phyloP scores from a whole-genome alignment of 2,329 filamentous ascomycete species.

The Aspergillus sp. region DNA sequence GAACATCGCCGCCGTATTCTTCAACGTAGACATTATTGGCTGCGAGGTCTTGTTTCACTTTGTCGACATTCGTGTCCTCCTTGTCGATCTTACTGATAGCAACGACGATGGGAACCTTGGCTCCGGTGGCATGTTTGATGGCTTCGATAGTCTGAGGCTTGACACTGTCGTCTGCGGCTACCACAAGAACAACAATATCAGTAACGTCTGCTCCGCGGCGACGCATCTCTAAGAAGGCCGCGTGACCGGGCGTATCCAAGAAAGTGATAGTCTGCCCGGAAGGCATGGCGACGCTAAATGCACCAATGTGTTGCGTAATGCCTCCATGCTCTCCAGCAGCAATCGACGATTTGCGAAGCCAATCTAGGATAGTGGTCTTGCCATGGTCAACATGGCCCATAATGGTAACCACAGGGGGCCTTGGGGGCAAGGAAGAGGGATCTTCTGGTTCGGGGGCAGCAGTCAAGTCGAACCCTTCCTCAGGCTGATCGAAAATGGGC shows the following conservation, averaged over 20 bases:
- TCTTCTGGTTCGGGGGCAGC: conserved; percentile 64
- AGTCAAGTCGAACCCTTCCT: conserved; percentile 59
- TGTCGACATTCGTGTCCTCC: conserved; percentile 68
- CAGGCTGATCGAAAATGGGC: conserved; percentile 60
- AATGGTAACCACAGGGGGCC: conserved; percentile 93
- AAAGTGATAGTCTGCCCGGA: conserved; percentile 90
- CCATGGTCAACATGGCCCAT: conserved; percentile 99
- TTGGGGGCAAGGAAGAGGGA: conserved; percentile 58
- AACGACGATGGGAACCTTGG: conserved; percentile 90
- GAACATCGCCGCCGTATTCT: conserved; percentile 89
- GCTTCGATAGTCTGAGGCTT: conserved; percentile 96
- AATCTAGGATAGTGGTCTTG: conserved; percentile 94
- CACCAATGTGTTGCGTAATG: conserved; percentile 97
- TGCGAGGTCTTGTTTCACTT: conserved; percentile 81
- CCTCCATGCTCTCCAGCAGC: conserved; percentile 89
- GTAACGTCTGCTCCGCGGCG: conserved; percentile 93
- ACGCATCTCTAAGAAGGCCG: conserved; percentile 92
- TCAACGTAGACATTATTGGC: conserved; percentile 83
- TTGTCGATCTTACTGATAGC: conserved; percentile 98
- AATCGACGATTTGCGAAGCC: conserved; percentile 83
- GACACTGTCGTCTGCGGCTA: conserved; percentile 93
- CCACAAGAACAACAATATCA: conserved; percentile 91
- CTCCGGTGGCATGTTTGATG: conserved; percentile 80
- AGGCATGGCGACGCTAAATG: conserved; percentile 84
- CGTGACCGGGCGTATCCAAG: conserved; percentile 91